phyloP scores from a whole-genome alignment of 1,284 basidiomycete species.

The Cutaneotrichosporon sp. region DNA sequence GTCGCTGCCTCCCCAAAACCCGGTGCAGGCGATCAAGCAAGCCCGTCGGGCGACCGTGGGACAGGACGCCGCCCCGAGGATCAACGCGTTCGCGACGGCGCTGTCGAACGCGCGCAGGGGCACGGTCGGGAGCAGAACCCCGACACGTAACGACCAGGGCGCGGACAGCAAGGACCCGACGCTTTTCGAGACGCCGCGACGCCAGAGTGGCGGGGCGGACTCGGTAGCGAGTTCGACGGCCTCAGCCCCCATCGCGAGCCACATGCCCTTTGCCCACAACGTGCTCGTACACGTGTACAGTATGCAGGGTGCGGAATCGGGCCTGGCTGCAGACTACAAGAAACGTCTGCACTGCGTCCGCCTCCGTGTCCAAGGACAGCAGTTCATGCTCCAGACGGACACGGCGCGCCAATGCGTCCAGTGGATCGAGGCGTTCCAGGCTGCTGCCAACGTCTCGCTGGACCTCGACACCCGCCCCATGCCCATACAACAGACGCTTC shows the following conservation, averaged over 20 bases:
- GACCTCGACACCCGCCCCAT: slow-evolving; percentile 88
- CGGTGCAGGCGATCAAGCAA: background rate
- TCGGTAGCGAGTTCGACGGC: slow-evolving; percentile 24
- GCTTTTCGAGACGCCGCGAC: slow-evolving; percentile 33
- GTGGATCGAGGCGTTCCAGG: slow-evolving; percentile 95
- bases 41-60: slow-evolving; percentile 21
- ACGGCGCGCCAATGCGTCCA: slow-evolving; percentile 83
- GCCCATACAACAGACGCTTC: slow-evolving; percentile 68
- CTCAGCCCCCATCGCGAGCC: slow-evolving; percentile 31
- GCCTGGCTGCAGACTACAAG: slow-evolving; percentile 89
- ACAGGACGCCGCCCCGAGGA: slow-evolving; percentile 14
- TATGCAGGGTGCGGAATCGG: slow-evolving; percentile 86
- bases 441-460: slow-evolving; percentile 85
- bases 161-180: slow-evolving; percentile 36
- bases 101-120: slow-evolving; percentile 14
- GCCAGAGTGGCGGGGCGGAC: slow-evolving; percentile 3
- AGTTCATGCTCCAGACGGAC: slow-evolving; percentile 89
- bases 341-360: slow-evolving; percentile 96
- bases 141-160: background rate
- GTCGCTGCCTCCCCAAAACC: slow-evolving; percentile 17
- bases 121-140: slow-evolving; percentile 12
- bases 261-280: slow-evolving; percentile 52
- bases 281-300: slow-evolving; percentile 65
- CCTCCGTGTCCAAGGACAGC: slow-evolving; percentile 88
- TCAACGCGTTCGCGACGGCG: slow-evolving; percentile 11